Evolutionary conservation across 1,284 basidiomycete genomes (phyloP), one percentile per base, ranked within the genome.

Genomic region (Baeospora myosura): DNA sequence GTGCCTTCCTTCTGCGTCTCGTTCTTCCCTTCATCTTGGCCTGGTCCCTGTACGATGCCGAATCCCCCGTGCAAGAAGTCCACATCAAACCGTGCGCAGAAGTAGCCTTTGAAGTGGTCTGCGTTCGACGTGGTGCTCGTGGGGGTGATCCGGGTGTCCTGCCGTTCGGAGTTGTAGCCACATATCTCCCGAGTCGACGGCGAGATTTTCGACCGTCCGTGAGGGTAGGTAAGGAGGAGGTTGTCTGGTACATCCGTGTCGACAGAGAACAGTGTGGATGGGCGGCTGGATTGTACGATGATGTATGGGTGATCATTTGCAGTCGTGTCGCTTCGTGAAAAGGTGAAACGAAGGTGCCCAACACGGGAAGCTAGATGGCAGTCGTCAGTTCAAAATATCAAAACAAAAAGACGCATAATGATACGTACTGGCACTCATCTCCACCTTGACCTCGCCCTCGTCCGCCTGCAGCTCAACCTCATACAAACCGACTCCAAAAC

Each of bases 281-380:
- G 70, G 3, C 87, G 73, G 1, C 82, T 78, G 0, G 81, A 80
- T 54, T 90, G 82, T 10, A 91, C 50, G 8, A 88, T 65, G 37
- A 91, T 62, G 46, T 83, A 82, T 0, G 86, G 84, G 16, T 50
- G 46, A 1, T 42, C 42, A 2, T 66, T 64, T 12, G 63, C 57
- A 4, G 58, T 41, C 17, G 38, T n/a, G n/a, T 47, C 24, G 3
- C 50, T 44, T 3, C 40, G 14, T 49, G 25, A 57, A 63, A 89
- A 87, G 0, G 76, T 81, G 62, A 89, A 88, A 2, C 80, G 73
- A 1, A 90, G 65, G 53, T 89, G 85, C 0, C 82, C 86, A 12
- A 86, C 85, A 12, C 85, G 76, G 3, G 86, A 88, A 4, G 85
- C 83, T 87, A 39, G 45, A 16, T 48, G 14, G 14, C 10, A 22